Conservation (phyloP, 805 yeast genomes). For the Lipomyces chichibuensis region DNA sequence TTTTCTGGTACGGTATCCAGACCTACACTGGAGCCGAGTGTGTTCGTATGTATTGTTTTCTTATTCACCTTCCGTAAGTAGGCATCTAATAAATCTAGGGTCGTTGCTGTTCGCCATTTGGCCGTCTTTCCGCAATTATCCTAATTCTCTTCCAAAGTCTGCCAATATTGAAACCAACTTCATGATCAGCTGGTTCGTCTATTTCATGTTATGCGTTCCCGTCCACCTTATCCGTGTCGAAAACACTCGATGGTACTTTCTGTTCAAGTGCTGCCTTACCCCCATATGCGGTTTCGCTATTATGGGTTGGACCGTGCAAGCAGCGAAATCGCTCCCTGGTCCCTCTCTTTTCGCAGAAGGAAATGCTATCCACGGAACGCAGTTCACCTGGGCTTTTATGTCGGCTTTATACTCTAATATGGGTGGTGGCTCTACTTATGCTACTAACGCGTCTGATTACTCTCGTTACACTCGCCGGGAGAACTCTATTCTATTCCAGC, state of each 20-base stretch:
- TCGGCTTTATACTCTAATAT: conserved; percentile 14
- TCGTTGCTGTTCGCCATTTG: conserved; percentile 55
- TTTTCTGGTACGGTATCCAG: conserved; percentile 88
- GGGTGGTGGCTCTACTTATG: conserved; percentile 20
- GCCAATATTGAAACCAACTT: conserved; percentile 21
- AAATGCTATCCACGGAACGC: conserved; percentile 11
- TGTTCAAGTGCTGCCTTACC: conserved; percentile 68
- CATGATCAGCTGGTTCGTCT: conserved; percentile 14
- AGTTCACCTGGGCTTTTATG: conserved; percentile 18
- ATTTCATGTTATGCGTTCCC: conserved; percentile 21
- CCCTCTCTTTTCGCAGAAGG: conserved; percentile 10
- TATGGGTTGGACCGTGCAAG: conserved; percentile 68
- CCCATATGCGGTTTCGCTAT: conserved; percentile 72
- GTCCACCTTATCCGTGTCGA: conserved; percentile 22
- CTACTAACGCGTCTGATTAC: conserved; percentile 20
- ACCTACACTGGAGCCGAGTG: conserved; percentile 82
- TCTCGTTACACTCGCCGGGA: conserved; percentile 51
- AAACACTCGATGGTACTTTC: conserved; percentile 25
- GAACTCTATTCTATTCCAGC: conserved; percentile 9
- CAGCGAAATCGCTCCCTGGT: conserved; percentile 8
- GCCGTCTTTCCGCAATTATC: conserved; percentile 22
- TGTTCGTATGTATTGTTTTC: conserved; percentile 52
- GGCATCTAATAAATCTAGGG: background rate
- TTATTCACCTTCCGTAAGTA: background rate
- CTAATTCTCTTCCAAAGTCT: conserved; percentile 14